Evolutionary conservation across 2,329 filamentous ascomycete species (phyloP).

Genomic region (Fusarium austroafricanum): DNA sequence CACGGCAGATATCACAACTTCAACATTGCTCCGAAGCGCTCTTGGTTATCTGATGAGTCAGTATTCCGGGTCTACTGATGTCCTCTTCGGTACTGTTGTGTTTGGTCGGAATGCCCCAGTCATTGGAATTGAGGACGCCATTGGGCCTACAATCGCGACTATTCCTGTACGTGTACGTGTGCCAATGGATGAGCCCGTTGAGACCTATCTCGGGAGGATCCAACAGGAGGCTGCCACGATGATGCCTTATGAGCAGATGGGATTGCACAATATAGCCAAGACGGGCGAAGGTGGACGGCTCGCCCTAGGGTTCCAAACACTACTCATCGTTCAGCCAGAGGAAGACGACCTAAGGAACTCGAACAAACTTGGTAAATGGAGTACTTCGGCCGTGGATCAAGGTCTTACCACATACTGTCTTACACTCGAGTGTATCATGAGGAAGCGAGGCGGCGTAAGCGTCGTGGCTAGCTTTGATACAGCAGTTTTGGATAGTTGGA

Average conservation of each 20-base stretch:
- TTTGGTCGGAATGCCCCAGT: conserved; percentile 51
- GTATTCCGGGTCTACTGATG: conserved; percentile 54
- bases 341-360: no score
- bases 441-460: neutral
- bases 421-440: neutral
- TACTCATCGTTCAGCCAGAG: no score
- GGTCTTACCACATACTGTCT: conserved; percentile 3
- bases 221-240: neutral
- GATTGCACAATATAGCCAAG: no score
- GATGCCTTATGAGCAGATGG: conserved; percentile 25
- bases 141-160: neutral
- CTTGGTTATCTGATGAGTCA: conserved; percentile 61
- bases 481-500: neutral
- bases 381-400: no score
- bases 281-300: no score
- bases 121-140: conserved; percentile 32
- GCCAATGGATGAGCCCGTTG: neutral
- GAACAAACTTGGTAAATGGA: no score
- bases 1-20: neutral
- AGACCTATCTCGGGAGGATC: neutral
- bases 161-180: neutral
- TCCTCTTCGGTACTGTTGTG: conserved; percentile 57
- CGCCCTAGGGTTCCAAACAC: no score
- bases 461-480: neutral
- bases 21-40: conserved; percentile 52